Percentiles rank a stretch among this genome's conserved stretches.
Conservation (phyloP, 78 protist species). For the Dictyostelium citrinum region DNA sequence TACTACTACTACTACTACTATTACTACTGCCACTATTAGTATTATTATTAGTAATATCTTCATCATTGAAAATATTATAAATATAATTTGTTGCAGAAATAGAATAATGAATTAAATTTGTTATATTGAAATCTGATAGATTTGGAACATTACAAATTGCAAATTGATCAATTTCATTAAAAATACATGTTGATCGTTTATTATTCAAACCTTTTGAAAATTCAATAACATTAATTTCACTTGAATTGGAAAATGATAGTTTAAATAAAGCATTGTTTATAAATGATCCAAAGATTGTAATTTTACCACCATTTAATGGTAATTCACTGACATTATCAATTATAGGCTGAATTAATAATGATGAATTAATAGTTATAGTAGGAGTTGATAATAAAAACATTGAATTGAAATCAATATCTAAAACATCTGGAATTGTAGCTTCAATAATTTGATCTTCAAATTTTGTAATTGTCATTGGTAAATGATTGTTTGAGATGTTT, state of each 20-base stretch:
- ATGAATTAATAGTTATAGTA: not conserved
- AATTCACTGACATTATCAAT: not conserved
- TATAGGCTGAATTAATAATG: not conserved
- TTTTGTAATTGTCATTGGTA: not conserved
- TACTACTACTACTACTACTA: not conserved
- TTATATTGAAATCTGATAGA: not conserved
- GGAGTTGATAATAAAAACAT: not conserved
- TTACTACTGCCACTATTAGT: not conserved
- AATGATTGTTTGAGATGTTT: not conserved
- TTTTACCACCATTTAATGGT: not conserved
- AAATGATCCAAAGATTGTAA: not conserved
- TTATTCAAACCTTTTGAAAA: not conserved
- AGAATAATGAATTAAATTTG: not conserved
- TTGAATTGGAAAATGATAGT: not conserved
- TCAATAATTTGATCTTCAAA: not conserved
- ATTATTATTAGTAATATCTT: not conserved
- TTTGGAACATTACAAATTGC: not conserved
- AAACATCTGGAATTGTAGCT: not conserved
- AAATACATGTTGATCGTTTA: not conserved
- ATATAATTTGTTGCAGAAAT: not conserved
- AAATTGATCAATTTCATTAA: not conserved
- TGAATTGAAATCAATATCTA: not conserved
- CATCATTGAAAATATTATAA: not conserved
- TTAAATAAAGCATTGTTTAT: not conserved
- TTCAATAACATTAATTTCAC: not conserved